A percentile compares a stretch with the other conserved stretches of the same genome.
Conservation (phyloP, 805 yeast genomes). For the Saccharomycopsis schoenii region DNA sequence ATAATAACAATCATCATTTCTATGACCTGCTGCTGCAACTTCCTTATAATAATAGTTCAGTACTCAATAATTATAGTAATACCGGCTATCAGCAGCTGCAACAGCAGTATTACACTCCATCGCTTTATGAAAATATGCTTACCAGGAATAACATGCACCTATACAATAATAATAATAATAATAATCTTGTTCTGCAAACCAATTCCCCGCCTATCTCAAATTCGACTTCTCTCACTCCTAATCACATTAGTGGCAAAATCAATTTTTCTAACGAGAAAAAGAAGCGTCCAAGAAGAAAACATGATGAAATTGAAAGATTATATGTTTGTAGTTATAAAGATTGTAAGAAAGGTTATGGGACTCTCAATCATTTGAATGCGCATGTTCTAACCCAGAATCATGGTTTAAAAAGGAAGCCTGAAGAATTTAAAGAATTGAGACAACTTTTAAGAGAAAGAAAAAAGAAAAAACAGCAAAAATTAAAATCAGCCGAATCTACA, state of each 20-base stretch:
- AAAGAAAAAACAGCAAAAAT: conserved; percentile 24
- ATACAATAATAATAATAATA: background rate
- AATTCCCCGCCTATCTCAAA: background rate
- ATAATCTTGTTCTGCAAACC: background rate
- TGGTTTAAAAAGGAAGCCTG: conserved; percentile 44
- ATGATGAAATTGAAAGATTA: conserved; percentile 45
- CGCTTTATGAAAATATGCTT: background rate
- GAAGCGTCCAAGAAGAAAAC: conserved; percentile 44
- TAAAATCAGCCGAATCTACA: conserved; percentile 1
- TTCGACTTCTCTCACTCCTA: background rate
- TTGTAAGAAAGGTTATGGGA: conserved; percentile 49
- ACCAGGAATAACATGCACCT: background rate
- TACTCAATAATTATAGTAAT: background rate
- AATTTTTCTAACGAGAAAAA: conserved; percentile 19
- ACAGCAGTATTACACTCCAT: background rate
- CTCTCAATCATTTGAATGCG: conserved; percentile 49
- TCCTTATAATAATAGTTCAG: background rate
- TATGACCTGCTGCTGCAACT: background rate
- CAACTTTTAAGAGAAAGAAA: conserved; percentile 33
- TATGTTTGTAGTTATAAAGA: conserved; percentile 38
- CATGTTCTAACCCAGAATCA: conserved; percentile 45
- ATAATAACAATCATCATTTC: background rate
- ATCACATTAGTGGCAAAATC: background rate
- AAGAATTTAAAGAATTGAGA: conserved; percentile 43
- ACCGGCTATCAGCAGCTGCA: background rate